Evolutionary conservation across 176 grass and related monocot genomes (phyloP).

Genomic region (Oryza brachyantha): DNA sequence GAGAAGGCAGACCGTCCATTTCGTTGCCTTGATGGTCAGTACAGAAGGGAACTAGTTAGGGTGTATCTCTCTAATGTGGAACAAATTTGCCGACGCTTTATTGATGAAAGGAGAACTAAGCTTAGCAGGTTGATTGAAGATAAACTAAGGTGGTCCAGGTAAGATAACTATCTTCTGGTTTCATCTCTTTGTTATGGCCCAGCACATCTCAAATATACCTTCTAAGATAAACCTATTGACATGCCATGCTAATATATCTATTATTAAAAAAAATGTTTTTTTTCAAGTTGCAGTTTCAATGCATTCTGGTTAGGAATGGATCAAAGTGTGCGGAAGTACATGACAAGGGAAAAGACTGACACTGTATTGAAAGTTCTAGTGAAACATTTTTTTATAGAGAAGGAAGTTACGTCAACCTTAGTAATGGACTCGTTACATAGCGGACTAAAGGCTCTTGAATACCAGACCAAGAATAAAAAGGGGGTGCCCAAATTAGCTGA

Average conservation of each 20-base stretch:
- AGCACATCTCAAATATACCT: neutral
- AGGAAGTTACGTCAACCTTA: constrained; percentile 92
- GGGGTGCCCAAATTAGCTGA: constrained; percentile 53
- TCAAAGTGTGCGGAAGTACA: constrained; percentile 43
- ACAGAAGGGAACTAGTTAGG: constrained; percentile 86
- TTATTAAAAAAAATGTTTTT: neutral
- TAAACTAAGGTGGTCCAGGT: constrained; percentile 92
- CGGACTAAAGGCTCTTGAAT: constrained; percentile 68
- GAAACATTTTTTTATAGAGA: constrained; percentile 88
- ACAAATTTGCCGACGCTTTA: constrained; percentile 85
- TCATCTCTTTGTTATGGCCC: neutral
- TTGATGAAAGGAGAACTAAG: constrained; percentile 88
- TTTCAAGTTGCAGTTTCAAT: constrained; percentile 59
- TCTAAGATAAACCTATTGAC: neutral
- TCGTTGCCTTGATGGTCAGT: constrained; percentile 83
- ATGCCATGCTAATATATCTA: neutral
- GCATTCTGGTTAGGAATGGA: constrained; percentile 77
- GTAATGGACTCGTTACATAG: constrained; percentile 83
- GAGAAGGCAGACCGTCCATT: constrained; percentile 91
- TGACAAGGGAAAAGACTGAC: constrained; percentile 78
- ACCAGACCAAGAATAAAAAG: constrained; percentile 65
- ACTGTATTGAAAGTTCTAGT: constrained; percentile 73
- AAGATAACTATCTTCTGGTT: constrained; percentile 17
- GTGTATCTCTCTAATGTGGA: constrained; percentile 98
- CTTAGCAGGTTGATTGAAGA: constrained; percentile 77